phyloP scores from a whole-genome alignment of 2,329 filamentous ascomycete genomes.

The Cytospora piceae region DNA sequence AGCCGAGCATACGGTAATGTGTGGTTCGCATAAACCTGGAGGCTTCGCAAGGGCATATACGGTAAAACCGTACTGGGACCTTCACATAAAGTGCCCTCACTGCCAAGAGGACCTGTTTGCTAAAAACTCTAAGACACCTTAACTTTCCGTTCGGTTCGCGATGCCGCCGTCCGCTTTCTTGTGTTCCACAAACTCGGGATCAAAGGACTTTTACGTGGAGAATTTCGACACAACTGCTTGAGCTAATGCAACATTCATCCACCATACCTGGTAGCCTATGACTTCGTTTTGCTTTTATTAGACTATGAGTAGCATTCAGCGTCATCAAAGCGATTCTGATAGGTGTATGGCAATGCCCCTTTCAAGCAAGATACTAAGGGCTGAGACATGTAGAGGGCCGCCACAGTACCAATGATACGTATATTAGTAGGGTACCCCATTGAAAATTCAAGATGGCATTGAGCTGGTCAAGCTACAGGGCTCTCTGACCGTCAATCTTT shows the following conservation, averaged over 20 bases:
- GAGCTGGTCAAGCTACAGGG: background rate
- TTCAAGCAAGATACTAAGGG: constrained; percentile 11
- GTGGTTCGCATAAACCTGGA: background rate
- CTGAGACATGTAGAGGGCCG: constrained; percentile 1
- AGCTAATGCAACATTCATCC: background rate
- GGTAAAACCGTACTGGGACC: background rate
- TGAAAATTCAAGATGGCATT: background rate
- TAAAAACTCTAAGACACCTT: background rate
- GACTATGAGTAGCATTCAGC: background rate
- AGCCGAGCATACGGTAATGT: background rate
- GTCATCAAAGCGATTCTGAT: background rate
- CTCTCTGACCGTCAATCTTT: background rate
- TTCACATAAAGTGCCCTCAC: background rate
- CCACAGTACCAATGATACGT: background rate
- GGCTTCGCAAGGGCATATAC: background rate
- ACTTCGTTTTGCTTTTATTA: background rate
- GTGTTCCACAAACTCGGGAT: background rate
- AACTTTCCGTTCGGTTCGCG: background rate
- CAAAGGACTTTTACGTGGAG: background rate
- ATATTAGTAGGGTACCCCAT: constrained; percentile 7
- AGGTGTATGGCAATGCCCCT: background rate
- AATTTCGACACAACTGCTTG: background rate
- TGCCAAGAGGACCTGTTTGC: background rate
- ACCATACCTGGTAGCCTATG: background rate
- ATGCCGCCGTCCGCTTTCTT: background rate